Evolutionary conservation across 2,329 filamentous ascomycete species (phyloP), one percentile per base, ranked within the genome.

Genomic region (Juglanconis sp.): DNA sequence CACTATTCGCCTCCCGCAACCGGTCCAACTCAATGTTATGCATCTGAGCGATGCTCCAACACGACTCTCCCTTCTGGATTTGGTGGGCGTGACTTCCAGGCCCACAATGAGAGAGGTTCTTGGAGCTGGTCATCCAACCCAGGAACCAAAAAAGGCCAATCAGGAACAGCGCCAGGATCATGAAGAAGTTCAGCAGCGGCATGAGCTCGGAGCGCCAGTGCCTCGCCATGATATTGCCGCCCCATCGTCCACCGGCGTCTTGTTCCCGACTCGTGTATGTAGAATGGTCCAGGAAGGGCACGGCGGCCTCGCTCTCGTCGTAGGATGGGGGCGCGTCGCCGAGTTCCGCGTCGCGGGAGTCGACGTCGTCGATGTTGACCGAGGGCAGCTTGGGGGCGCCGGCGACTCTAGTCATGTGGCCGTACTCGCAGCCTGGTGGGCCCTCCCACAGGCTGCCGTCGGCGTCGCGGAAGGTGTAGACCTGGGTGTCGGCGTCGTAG

Each of bases 151-250:
- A 77, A 48, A 86, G 65, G 17, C 77, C 68, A 38, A 85, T 67
- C 52, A 86, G 69, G 61, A 78, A 80, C 15, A 84, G 66, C 4
- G 81, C 73, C 56, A 84, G 74, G 40, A 86, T 69, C 62, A 85
- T 70, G 57, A 81, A 82, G 70, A 85, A 86, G 67, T 85, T 85
- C 67, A 86, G 74, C 64, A 86, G 72, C n/a, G 80, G 80, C 73
- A 76, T 77, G 72, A 82, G 73, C 61, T 82, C 79, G 38, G 77
- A 75, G 35, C 83, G 76, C 77, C 82, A 81, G 5, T 82, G 79
- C 36, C 72, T 71, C 44, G 69, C 73, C 53, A 55, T 61, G 11
- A 17, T 36, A 32, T 53, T 42, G 48, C 49, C 40, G n/a, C 65
- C 63, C 61, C 38, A 54, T 17, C 53, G 61, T 53, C 61, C 15